phyloP scores from a whole-genome alignment of 2,329 filamentous ascomycete species.

The Claviceps sorghi region DNA sequence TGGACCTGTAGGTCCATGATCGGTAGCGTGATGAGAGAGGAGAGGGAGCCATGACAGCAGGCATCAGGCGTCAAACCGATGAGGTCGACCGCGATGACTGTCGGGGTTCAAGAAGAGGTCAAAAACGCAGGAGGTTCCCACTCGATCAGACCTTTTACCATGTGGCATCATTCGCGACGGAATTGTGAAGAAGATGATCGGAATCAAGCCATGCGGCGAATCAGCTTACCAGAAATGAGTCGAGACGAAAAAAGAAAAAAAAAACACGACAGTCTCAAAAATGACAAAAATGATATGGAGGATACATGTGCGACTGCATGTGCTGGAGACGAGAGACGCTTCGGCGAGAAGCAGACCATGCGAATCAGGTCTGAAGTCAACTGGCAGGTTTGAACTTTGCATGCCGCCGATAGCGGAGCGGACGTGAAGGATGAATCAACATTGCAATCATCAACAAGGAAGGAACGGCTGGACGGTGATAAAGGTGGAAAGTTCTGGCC shows the following conservation, averaged over 20 bases:
- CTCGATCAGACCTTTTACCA: slow-evolving; percentile 54
- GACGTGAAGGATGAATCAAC: background rate
- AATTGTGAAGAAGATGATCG: background rate
- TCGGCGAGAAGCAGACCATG: background rate
- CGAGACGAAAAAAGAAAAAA: background rate
- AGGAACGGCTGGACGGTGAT: too few species aligned
- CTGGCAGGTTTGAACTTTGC: background rate
- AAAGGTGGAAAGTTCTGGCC: too few species aligned
- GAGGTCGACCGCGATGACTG: background rate
- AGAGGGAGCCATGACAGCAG: background rate
- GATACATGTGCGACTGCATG: background rate
- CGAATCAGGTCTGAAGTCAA: background rate
- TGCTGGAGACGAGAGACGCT: background rate
- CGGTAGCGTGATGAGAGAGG: background rate
- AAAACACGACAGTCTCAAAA: too few species aligned
- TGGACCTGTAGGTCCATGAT: background rate
- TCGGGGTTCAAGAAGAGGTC: slow-evolving; percentile 1
- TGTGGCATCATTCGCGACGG: slow-evolving; percentile 34
- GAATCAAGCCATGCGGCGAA: background rate
- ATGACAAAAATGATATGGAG: background rate
- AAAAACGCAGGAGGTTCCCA: slow-evolving; percentile 32
- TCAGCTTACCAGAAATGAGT: background rate
- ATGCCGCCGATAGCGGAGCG: background rate
- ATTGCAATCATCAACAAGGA: background rate
- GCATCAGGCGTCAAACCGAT: background rate